phyloP scores from a whole-genome alignment of 2,329 filamentous ascomycete genomes.

The Neodidymelliopsis sp. region DNA sequence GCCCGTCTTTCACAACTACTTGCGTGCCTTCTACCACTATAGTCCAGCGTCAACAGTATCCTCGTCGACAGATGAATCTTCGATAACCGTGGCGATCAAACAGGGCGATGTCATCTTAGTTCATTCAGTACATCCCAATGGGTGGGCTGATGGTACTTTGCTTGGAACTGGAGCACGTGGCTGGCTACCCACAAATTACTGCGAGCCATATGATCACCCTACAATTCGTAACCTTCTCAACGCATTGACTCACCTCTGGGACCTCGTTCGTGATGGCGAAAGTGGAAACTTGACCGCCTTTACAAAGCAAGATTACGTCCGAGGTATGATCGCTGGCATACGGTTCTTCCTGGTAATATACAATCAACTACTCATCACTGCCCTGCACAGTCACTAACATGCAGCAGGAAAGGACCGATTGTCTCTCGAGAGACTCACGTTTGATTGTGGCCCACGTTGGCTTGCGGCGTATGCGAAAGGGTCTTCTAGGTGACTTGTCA shows the following conservation, averaged over 20 bases:
- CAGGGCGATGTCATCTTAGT: constrained; percentile 93
- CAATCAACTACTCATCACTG: background rate
- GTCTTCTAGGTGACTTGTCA: constrained; percentile 86
- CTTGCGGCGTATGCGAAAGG: constrained; percentile 83
- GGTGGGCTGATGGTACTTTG: constrained; percentile 96
- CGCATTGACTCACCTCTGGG: constrained; percentile 90
- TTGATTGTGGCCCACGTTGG: constrained; percentile 78
- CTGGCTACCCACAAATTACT: constrained; percentile 98
- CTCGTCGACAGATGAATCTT: constrained; percentile 72
- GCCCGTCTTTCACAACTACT: constrained; percentile 88
- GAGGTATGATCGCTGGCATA: constrained; percentile 91
- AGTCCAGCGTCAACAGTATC: constrained; percentile 77
- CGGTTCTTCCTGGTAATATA: constrained; percentile 81
- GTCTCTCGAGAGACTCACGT: constrained; percentile 80
- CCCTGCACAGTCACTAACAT: constrained; percentile 23
- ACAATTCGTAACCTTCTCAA: constrained; percentile 85
- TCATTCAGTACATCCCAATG: constrained; percentile 96
- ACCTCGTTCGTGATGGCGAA: constrained; percentile 79
- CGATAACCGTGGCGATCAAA: constrained; percentile 82
- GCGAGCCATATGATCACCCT: constrained; percentile 89
- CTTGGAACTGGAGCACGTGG: constrained; percentile 85
- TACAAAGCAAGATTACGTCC: constrained; percentile 91
- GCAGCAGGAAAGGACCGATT: constrained; percentile 81
- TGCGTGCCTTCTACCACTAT: constrained; percentile 93
- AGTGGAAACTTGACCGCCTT: constrained; percentile 81